Base-by-base conservation (phyloP, 305 asterid genomes). In the Solanum hybrid region DNA sequence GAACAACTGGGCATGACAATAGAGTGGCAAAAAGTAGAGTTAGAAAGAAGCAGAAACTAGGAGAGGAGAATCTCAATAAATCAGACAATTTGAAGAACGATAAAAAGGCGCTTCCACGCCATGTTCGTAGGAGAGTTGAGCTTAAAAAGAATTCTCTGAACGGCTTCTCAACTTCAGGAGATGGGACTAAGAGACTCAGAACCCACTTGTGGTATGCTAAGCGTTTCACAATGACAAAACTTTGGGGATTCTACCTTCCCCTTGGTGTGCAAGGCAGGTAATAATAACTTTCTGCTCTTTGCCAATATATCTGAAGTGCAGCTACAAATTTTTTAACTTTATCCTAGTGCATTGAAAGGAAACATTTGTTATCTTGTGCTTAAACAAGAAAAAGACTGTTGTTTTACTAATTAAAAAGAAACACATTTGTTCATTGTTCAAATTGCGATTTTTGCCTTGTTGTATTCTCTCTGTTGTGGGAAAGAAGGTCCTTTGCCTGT, bases 151-250 rank as follows among this genome's bases (percentile, higher is more conserved):
- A 97, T 88, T 92, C 92, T 17, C 86, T 88, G 33, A 89, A 90
- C 92, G 98, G 99, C 33, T 96, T 93, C 94, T 91, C 93, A 90
- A 94, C 94, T 77, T 94, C 98, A 7, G 97, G 98, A 75, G 98
- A 96, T 93, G 98, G 99, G 91, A 96, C 96, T 61, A 97, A 95
- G 94, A 95, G 99, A 91, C 91, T 97, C 85, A 93, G 97, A 92
- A 97, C 99, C 12, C 99, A 97, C 92, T 92, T 96, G 51, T 97
- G 99, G 99, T 98, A 95, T 93, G 99, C 99, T 3, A 97, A 96
- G 91, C 95, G 98, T 79, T 97, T 96, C 89, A 94, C 90, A 41
- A 95, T 97, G 97, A 92, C 93, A 34, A 97, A 96, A 90, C 92
- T 86, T 7, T 97, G 98, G 99, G 98, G 99, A 45, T 96, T 97